Evolutionary conservation across 768 basidiomycete species (phyloP).

Genomic region (Serendipita sp.): DNA sequence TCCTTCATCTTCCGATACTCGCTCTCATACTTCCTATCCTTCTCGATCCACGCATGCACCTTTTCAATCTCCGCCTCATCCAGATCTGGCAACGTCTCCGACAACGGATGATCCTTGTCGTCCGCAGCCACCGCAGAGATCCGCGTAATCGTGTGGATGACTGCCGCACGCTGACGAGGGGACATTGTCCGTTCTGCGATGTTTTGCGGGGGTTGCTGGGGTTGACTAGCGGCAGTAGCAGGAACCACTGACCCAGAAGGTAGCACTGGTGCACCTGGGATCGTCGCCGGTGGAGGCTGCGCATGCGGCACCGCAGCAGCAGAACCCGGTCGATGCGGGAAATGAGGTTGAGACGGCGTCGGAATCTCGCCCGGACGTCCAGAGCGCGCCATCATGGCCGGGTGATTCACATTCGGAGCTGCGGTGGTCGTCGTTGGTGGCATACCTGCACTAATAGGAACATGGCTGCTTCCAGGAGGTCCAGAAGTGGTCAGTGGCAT

Average conservation of each 20-base stretch:
- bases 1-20: conserved; percentile 12
- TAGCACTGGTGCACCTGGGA: conserved; percentile 13
- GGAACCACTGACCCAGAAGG: conserved; percentile 20
- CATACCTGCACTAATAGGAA: not conserved
- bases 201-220: conserved; percentile 21
- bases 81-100: conserved; percentile 31
- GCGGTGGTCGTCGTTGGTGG: not conserved
- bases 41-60: conserved; percentile 47
- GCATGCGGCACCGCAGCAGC: conserved; percentile 9
- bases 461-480: too few relatives aligned
- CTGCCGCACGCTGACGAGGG: conserved; percentile 14
- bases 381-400: not conserved
- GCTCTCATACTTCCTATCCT: conserved; percentile 32
- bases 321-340: not conserved
- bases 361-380: not conserved
- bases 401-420: not conserved
- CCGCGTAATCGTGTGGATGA: conserved; percentile 43
- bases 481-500: not conserved
- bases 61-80: conserved; percentile 32
- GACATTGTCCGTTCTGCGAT: not conserved
- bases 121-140: conserved; percentile 46
- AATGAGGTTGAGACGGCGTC: too few relatives aligned
- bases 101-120: conserved; percentile 36
- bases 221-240: conserved; percentile 20
- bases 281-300: conserved; percentile 13